Conservation (phyloP, 2,329 filamentous ascomycete genomes). For the Colletotrichum shisoi region DNA sequence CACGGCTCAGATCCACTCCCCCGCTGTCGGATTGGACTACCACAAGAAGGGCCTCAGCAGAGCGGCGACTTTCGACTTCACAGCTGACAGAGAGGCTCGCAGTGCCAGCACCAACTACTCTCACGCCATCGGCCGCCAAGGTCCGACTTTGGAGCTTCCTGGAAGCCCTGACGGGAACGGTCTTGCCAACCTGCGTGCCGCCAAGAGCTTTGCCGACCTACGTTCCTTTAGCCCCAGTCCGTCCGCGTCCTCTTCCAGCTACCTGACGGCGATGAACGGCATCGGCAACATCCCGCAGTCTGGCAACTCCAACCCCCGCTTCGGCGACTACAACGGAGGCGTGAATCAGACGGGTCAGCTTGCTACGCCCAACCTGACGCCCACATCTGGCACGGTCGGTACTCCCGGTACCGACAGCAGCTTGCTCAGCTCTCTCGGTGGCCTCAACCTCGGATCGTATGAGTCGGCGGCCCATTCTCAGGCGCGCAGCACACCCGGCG, state of each 20-base stretch:
- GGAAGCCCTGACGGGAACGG: slow-evolving; percentile 72
- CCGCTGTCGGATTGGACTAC: slow-evolving; percentile 74
- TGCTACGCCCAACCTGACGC: slow-evolving; percentile 47
- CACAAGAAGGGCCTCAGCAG: slow-evolving; percentile 87
- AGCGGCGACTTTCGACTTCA: slow-evolving; percentile 97
- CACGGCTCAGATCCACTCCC: slow-evolving; percentile 65
- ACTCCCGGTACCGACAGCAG: slow-evolving; percentile 52
- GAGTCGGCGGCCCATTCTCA: slow-evolving; percentile 55
- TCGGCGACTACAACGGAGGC: slow-evolving; percentile 56
- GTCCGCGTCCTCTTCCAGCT: slow-evolving; percentile 87
- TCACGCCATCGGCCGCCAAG: slow-evolving; percentile 79
- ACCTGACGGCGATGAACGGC: slow-evolving; percentile 63
- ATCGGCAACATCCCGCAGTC: slow-evolving; percentile 64
- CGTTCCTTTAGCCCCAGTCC: slow-evolving; percentile 95
- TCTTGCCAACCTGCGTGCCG: slow-evolving; percentile 81
- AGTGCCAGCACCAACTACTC: slow-evolving; percentile 71
- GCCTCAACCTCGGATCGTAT: slow-evolving; percentile 61
- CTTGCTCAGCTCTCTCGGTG: slow-evolving; percentile 59
- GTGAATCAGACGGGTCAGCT: slow-evolving; percentile 49
- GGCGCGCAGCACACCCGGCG: slow-evolving; percentile 62
- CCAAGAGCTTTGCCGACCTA: slow-evolving; percentile 95
- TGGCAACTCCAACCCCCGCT: slow-evolving; percentile 50
- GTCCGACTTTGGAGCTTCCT: slow-evolving; percentile 86
- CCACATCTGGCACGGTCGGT: slow-evolving; percentile 50
- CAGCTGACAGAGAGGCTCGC: slow-evolving; percentile 75